These are phyloP conservation scores for Rosellinia necatrix DNA, from an alignment of 2,329 filamentous ascomycete species.

Conservation along the genomic window DNA sequence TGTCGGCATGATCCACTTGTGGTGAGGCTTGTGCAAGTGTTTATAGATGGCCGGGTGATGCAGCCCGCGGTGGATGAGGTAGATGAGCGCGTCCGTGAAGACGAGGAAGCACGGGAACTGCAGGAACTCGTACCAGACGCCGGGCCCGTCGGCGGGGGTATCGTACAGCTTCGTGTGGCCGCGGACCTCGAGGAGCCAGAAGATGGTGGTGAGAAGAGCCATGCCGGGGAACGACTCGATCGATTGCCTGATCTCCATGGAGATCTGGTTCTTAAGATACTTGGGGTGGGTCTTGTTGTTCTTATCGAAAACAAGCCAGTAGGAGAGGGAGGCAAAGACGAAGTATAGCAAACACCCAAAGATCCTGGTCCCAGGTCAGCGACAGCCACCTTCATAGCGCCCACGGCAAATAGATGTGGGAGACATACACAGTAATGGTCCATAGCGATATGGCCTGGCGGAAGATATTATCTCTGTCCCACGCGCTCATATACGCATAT, in stretches of 20 bases:
- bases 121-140: slow-evolving; percentile 74
- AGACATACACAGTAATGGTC: slow-evolving; percentile 78
- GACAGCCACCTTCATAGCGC: neutral
- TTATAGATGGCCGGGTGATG: slow-evolving; percentile 82
- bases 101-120: slow-evolving; percentile 83
- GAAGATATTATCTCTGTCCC: slow-evolving; percentile 75
- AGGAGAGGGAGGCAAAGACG: slow-evolving; percentile 79
- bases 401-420: slow-evolving; percentile 20
- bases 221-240: slow-evolving; percentile 79
- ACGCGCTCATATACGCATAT: slow-evolving; percentile 79
- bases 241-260: slow-evolving; percentile 82
- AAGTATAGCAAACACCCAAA: slow-evolving; percentile 88
- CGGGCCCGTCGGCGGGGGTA: slow-evolving; percentile 73
- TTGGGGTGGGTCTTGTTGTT: slow-evolving; percentile 86
- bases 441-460: slow-evolving; percentile 79
- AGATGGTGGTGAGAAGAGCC: slow-evolving; percentile 77
- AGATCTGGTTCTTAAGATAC: slow-evolving; percentile 92
- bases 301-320: slow-evolving; percentile 90
- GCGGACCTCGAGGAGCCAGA: slow-evolving; percentile 82
- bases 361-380: slow-evolving; percentile 60
- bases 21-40: slow-evolving; percentile 91
- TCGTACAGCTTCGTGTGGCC: slow-evolving; percentile 91
- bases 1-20: slow-evolving; percentile 99
- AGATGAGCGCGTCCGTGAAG: slow-evolving; percentile 79
- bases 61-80: slow-evolving; percentile 77